Evolutionary conservation across 495 filamentous ascomycete species (phyloP), one percentile per base, ranked within the genome.

Genomic region (Penicillium dipodomyicola): DNA sequence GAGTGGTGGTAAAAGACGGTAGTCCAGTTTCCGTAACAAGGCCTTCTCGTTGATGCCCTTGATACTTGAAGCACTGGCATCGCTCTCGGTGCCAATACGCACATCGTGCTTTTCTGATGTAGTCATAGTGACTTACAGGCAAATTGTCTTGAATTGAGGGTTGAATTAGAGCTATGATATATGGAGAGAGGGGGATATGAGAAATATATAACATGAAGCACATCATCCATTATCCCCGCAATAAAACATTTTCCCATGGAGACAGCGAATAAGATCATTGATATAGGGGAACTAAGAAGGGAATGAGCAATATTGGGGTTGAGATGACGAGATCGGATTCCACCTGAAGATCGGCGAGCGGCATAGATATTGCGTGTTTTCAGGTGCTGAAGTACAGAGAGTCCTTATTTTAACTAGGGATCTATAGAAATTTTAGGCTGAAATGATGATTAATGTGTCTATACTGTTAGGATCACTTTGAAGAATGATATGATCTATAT

Each of bases 1-100:
- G 25, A 91, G 72, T 0, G 84, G 82, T 6, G 88, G 89, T 1
- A 92, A 67, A 2, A 91, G 70, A 39, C 76, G 74, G 46, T 71
- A 63, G 64, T 91, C 89, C 4, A 91, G 65, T 63, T 87, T 91
- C 23, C 86, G 74, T 6, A 91, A 65, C 19, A 90, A 61, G 0
- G 79, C 70, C 46, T 78, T 81, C 70, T 91, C 87, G 44, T 87
- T 81, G 51, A 86, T 76, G 0, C 57, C 63, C 20, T 67, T 59
- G 12, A 65, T 39, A 39, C 55, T 63, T 1, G 63, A 32, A 2
- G 14, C 40, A 45, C 19, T 60, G 50, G 39, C n/a, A 10, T 25
- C 41, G 11, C 12, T 29, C 12, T 37, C 32, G 11, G 41, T n/a
- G 43, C 50, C 27, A 20, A 59, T 20, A 9, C 9, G 37, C 22